Base-by-base conservation (phyloP, 306 rosid genomes). In the Malus sylvestris region DNA sequence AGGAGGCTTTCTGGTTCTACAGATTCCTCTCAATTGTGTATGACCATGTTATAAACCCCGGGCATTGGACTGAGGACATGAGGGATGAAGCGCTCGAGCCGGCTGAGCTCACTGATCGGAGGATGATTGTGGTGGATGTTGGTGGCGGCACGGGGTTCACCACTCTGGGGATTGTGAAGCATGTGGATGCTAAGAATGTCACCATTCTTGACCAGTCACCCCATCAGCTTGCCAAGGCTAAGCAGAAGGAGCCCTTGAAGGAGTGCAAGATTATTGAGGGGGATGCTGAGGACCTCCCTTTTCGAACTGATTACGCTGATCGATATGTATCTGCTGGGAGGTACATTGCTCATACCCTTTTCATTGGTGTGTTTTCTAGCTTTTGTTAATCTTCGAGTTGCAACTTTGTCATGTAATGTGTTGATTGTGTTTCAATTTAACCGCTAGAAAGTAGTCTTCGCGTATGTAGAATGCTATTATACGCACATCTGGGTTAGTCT, bases 1-100 rank as follows among this genome's bases (percentile, higher is more conserved):
- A 94, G 51, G 97, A 94, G 79, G 98, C 98, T 0, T 94, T 91
- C 78, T 94, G 96, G 98, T 94, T 94, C 81, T 94, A 90, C 67
- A 87, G 95, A 83, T 94, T 94, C 44, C 95, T 94, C 15, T 90
- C 97, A 12, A 89, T 94, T 81, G 97, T 91, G 77, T 94, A 91
- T 67, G 97, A 94, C 83, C 97, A 91, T 75, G 66, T 91, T 35
- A 89, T 94, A 55, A 94, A 94, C 81, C 98, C 98, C 49, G 96
- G 96, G 20, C 97, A 91, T 63, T 94, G 98, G 96, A 91, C 96
- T 18, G 98, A 90, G 85, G 98, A 94, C 70, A 91, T 94, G 97
- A 90, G 98, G 74, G 98, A 94, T 55, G 97, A 94, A 0, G 98
- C 97, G 27, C 97, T 94, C 20, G 96, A 91, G 75, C 97, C 97